phyloP scores from a whole-genome alignment of 805 yeast genomes.

The Saturnispora diversa region DNA sequence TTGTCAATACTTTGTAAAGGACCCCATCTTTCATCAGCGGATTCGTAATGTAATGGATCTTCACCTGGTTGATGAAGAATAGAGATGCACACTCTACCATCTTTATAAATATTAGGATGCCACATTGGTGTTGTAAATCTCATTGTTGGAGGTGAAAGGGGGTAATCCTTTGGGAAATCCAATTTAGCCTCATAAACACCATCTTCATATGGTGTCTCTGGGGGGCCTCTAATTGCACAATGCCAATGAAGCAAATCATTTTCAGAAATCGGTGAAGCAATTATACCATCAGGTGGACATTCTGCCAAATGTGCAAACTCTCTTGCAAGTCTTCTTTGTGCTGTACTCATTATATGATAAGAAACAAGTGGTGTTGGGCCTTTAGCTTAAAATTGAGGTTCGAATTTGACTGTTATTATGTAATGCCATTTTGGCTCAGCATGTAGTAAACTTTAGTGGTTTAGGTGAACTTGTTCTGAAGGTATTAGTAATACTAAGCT shows the following conservation, averaged over 20 bases:
- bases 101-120: constrained; percentile 91
- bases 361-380: too few relatives aligned
- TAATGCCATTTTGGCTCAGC: too few relatives aligned
- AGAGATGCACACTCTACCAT: constrained; percentile 93
- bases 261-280: constrained; percentile 82
- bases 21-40: constrained; percentile 96
- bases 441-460: too few relatives aligned
- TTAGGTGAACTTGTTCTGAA: too few relatives aligned
- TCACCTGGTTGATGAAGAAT: constrained; percentile 95
- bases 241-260: constrained; percentile 46
- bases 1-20: constrained; percentile 98
- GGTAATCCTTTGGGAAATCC: constrained; percentile 43
- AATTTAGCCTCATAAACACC: constrained; percentile 49
- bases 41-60: constrained; percentile 91
- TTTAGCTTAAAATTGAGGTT: too few relatives aligned
- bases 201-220: constrained; percentile 45
- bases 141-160: constrained; percentile 53
- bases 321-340: constrained; percentile 77
- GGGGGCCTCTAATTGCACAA: constrained; percentile 47
- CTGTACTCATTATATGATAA: constrained; percentile 30
- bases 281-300: constrained; percentile 91
- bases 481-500: too few relatives aligned
- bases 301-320: constrained; percentile 80
- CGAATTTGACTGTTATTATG: too few relatives aligned
- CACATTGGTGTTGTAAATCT: constrained; percentile 68